A percentile compares a stretch with the other conserved stretches of the same genome.
Conservation (phyloP, 768 basidiomycete species). For the Cystobasidium ongulense region DNA sequence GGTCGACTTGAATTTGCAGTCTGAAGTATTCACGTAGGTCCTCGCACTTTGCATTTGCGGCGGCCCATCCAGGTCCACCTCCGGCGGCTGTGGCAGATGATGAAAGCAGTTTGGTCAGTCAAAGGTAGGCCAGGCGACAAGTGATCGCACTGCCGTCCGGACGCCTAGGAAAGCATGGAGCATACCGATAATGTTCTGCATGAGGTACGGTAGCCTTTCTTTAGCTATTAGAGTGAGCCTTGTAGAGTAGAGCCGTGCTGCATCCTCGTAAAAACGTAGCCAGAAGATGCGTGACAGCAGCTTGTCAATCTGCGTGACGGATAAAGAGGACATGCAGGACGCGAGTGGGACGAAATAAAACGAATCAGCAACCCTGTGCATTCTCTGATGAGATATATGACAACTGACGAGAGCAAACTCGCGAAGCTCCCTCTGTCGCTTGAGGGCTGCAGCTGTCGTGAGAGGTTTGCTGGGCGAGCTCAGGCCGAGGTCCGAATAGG, state of each 20-base stretch:
- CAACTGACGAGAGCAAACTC: slow-evolving; percentile 19
- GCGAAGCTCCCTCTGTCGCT: slow-evolving; percentile 15
- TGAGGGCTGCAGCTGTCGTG: slow-evolving; percentile 2
- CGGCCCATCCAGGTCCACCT: slow-evolving; percentile 27
- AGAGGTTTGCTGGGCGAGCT: slow-evolving; percentile 3
- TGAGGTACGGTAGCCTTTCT: slow-evolving; percentile 20
- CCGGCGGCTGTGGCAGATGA: background rate
- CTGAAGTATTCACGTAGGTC: slow-evolving; percentile 29
- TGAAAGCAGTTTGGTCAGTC: background rate
- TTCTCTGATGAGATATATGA: background rate
- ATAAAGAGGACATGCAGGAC: background rate
- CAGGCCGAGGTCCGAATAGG: background rate
- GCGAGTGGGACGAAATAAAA: background rate
- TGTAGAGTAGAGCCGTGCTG: slow-evolving; percentile 22
- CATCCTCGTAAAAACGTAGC: slow-evolving; percentile 27
- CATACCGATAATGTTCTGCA: slow-evolving; percentile 29
- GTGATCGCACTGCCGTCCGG: background rate
- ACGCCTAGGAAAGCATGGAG: background rate
- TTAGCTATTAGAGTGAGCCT: slow-evolving; percentile 24
- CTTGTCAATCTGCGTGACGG: slow-evolving; percentile 11
- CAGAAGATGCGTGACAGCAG: slow-evolving; percentile 28
- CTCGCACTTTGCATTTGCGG: slow-evolving; percentile 26
- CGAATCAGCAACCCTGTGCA: background rate
- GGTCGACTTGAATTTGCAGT: slow-evolving; percentile 25
- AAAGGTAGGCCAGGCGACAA: background rate